Evolutionary conservation across 768 basidiomycete genomes (phyloP).

Genomic region (Pholiota molesta): DNA sequence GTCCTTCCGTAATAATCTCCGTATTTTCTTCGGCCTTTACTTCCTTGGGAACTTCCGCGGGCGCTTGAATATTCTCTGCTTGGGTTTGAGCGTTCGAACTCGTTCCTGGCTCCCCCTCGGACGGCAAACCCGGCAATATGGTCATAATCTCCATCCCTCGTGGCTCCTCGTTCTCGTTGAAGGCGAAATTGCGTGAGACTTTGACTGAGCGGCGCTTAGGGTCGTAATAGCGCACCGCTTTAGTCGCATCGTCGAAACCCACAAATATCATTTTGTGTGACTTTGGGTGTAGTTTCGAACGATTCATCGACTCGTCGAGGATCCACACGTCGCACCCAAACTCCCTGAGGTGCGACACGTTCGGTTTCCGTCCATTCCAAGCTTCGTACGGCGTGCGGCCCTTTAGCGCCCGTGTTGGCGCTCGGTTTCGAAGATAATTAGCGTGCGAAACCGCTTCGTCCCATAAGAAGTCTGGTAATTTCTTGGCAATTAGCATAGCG

Average conservation of each 20-base stretch:
- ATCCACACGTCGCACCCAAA: slow-evolving; percentile 32
- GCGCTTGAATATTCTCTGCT: no score
- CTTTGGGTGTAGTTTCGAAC: slow-evolving; percentile 23
- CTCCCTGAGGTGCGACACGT: slow-evolving; percentile 25
- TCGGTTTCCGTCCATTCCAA: slow-evolving; percentile 22
- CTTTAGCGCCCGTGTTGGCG: slow-evolving; percentile 24
- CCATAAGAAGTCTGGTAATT: slow-evolving; percentile 30
- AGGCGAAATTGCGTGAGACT: slow-evolving; percentile 28
- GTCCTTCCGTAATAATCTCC: no score
- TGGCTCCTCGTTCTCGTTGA: slow-evolving; percentile 23
- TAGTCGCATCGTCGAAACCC: slow-evolving; percentile 28
- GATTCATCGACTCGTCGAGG: slow-evolving; percentile 18
- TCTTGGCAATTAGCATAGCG: slow-evolving; percentile 34
- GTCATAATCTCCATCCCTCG: slow-evolving; percentile 10
- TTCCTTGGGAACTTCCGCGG: no score
- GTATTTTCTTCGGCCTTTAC: no score
- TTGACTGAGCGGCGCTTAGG: slow-evolving; percentile 19
- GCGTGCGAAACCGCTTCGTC: slow-evolving; percentile 30
- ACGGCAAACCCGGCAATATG: slow-evolving; percentile 14
- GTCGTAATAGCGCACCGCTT: slow-evolving; percentile 28
- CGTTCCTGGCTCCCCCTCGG: slow-evolving; percentile 22
- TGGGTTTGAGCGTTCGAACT: no score
- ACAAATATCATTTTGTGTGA: slow-evolving; percentile 25
- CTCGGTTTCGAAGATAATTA: slow-evolving; percentile 30
- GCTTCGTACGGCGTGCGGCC: slow-evolving; percentile 27